Evolutionary conservation across 495 filamentous ascomycete species (phyloP).

Genomic region (Neohortaea acidophila): DNA sequence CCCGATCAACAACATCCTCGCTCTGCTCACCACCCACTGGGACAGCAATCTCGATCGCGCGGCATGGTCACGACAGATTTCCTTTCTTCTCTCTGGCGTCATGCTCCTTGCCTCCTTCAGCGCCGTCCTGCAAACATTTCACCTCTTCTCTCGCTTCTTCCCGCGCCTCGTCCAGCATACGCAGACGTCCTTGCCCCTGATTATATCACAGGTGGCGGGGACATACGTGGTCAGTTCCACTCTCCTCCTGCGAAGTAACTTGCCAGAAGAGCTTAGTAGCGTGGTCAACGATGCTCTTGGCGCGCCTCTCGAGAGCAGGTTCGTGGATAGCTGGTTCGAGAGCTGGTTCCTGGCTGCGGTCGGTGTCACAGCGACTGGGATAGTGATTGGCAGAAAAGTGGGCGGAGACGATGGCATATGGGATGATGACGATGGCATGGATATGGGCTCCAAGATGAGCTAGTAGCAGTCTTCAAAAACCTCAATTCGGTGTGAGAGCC

Average conservation of each 20-base stretch:
- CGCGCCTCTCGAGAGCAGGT: conserved; percentile 47
- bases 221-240: conserved; percentile 68
- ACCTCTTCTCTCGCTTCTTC: conserved; percentile 53
- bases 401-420: conserved; percentile 36
- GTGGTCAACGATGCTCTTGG: conserved; percentile 59
- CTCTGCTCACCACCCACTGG: conserved; percentile 57
- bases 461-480: conserved; percentile 20
- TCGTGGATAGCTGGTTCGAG: conserved; percentile 81
- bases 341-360: conserved; percentile 58
- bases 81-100: conserved; percentile 59
- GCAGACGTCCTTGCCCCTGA: conserved; percentile 53
- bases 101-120: conserved; percentile 64
- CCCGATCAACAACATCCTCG: conserved; percentile 60
- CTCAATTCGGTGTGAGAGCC: too few relatives aligned
- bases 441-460: conserved; percentile 44
- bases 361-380: conserved; percentile 44
- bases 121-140: conserved; percentile 59
- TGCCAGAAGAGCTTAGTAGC: conserved; percentile 54
- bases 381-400: conserved; percentile 52
- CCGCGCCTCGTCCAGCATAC: conserved; percentile 45
- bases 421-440: conserved; percentile 54
- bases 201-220: conserved; percentile 59
- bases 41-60: conserved; percentile 53
- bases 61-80: conserved; percentile 63
- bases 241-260: conserved; percentile 53